Evolutionary conservation across 1,284 basidiomycete genomes (phyloP), one percentile per base, ranked within the genome.

Genomic region (Apiotrichum porosum): DNA sequence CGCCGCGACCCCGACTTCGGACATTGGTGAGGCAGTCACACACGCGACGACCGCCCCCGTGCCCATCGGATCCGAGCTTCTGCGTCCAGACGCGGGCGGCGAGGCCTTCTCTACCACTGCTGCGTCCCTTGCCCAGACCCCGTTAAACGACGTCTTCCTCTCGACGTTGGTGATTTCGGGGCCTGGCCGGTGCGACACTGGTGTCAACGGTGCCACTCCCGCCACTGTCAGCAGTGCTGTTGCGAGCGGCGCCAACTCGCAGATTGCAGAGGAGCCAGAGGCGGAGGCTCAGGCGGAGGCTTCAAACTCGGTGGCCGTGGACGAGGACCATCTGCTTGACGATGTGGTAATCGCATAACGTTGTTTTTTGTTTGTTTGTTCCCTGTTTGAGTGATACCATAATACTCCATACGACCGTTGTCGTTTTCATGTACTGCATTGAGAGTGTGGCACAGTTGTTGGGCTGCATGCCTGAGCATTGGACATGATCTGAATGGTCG

Each of bases 81-180:
- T 28, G 8, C 26, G 12, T 12, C 26, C 24, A 5, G 33, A 44
- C 15, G 42, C 40, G 2, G 26, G 33, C 33, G 34, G 24, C n/a
- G 38, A 40, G 26, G 12, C 26, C 34, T 13, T 35, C 15, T 36
- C 41, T 4, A 36, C 26, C 14, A 35, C 32, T 4, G 22, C 17
- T 9, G 42, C 34, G 4, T 49, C 47, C n/a, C 43, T 53, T 9
- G 46, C 47, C 4, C 48, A 53, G 12, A 79, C 77, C 8, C 77
- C 77, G 0, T 72, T 75, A 57, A 79, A 79, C 62, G 67, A 74
- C 32, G 73, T 72, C 2, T 78, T 79, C 62, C 60, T 79, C 6
- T 70, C 71, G 33, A 77, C 52, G 23, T 38, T 54, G 12, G 52
- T 47, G 9, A 21, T 49, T 17, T 21, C 19, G 9, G 31, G 31